Evolutionary conservation across 2,329 filamentous ascomycete species (phyloP), one percentile per base, ranked within the genome.

Genomic region (Alternaria burnsii): DNA sequence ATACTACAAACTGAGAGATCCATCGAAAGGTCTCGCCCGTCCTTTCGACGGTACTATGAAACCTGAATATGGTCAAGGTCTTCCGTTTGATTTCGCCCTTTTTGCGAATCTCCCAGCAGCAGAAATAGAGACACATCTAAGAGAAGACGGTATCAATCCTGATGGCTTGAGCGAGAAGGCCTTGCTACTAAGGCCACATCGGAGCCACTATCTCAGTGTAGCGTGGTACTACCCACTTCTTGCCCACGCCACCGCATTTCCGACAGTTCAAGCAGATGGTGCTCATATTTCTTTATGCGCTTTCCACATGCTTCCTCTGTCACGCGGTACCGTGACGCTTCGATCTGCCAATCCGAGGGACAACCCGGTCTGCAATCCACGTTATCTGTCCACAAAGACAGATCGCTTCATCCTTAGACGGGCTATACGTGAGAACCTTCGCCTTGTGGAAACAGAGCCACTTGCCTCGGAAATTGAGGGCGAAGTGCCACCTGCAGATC

Each of bases 321-420:
- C 66, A 14, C 67, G 70, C 9, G 73, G 74, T 8, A 65, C 36
- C 20, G 52, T 74, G 7, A 65, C 65, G 1, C 61, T 76, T 8
- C 28, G 43, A 10, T 69, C 62, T 9, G 28, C 69, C 7, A 42
- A 69, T 52, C 62, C 72, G 3, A 47, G 24, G 1, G 62, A 64
- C 14, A 26, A 53, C 44, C 73, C 68, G 3, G 41, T 63, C n/a
- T 55, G 70, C 26, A 61, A 75, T 40, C 68, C 72, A 16, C 58
- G 55, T 11, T 74, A 62, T 57, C 58, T 70, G 9, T 68, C 63
- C 2, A 74, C 70, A 1, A 36, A 58, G 16, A 67, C 69, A 26
- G 71, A 75, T 43, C 68, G 70, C 28, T 67, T 54, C 26, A 63
- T 69, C 36, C 22, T 71, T 1, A 63, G 70, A 5, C 48, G 36